Conservation (phyloP, 495 filamentous ascomycete genomes). For the Talaromyces liani region DNA sequence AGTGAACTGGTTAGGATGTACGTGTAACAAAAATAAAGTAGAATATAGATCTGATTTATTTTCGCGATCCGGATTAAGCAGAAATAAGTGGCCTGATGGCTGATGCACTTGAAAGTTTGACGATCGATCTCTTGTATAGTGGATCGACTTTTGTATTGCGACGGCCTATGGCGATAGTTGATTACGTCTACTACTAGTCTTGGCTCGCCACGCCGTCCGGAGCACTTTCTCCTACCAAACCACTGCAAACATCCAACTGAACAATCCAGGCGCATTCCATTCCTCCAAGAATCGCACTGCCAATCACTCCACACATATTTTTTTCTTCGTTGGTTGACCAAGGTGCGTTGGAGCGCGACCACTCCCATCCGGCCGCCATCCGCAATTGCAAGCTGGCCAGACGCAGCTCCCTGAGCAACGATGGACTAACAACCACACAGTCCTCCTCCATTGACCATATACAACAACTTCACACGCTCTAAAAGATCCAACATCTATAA, state of each 20-base stretch:
- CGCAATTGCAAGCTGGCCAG: conserved; percentile 9
- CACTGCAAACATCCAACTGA: neutral
- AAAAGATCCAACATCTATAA: neutral
- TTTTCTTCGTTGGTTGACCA: neutral
- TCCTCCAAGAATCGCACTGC: neutral
- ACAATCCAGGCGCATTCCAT: neutral
- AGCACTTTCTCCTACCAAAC: neutral
- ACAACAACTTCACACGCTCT: neutral
- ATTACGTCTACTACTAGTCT: neutral
- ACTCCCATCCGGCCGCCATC: neutral
- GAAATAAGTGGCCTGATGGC: neutral
- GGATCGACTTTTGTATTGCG: neutral
- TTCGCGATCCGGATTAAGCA: neutral
- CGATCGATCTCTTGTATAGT: neutral
- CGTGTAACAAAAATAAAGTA: neutral
- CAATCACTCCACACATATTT: neutral
- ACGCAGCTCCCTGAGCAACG: neutral
- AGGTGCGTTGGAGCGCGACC: neutral
- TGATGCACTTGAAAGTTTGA: neutral
- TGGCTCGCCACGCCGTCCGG: neutral
- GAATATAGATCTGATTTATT: neutral
- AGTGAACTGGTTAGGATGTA: neutral
- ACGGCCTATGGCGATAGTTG: neutral
- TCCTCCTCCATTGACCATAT: neutral
- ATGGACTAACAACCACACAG: neutral